Base-by-base conservation (phyloP, 2,329 filamentous ascomycete species). In the Claviceps sp. region DNA sequence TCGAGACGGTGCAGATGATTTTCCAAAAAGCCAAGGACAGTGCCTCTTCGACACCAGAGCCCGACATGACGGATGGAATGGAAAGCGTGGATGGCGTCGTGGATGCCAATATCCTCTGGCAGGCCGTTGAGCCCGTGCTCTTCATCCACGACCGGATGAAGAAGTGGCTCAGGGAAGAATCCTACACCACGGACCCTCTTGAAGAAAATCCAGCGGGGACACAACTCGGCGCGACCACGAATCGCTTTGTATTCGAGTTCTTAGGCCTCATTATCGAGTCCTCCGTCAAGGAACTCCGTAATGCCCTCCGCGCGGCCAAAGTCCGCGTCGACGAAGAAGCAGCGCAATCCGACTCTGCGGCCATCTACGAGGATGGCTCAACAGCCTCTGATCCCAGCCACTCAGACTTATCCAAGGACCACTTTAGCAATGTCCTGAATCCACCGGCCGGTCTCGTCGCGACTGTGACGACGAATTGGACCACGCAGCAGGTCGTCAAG, bases 221-320 rank as follows among this genome's bases (percentile, higher is more conserved):
- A 0, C 55, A 62, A 47, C 17, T 62, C 42, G 57, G 57, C 44
- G 89, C 95, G 55, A 88, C 86, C 58, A 91, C 96, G 57, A 86
- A 85, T 46, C 89, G 96, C 67, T 95, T 95, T 62, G 79, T 96
- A 45, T 78, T 96, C 57, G 88, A 87, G 7, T 77, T 96, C 1
- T 74, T 96, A 17, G 86, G 90, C 0, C 88, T 91, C 0, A 95
- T 91, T 68, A 78, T 96, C 54, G 80, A 88, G 53, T 90, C 90
- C 1, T 82, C 96, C 61, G 94, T 96, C 65, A 84, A 83, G 51
- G 79, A 86, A 45, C 84, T 89, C 3, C 88, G 87, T 11, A 81
- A 88, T 59, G 80, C 82, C 23, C 74, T 96, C 34, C 93, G 55
- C 29, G 61, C 61, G 0, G 61, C 61, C 1, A 63, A 63, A 45